Evolutionary conservation across 352 stramenopile genomes (phyloP).

Genomic region (Globisporangium lucens): DNA sequence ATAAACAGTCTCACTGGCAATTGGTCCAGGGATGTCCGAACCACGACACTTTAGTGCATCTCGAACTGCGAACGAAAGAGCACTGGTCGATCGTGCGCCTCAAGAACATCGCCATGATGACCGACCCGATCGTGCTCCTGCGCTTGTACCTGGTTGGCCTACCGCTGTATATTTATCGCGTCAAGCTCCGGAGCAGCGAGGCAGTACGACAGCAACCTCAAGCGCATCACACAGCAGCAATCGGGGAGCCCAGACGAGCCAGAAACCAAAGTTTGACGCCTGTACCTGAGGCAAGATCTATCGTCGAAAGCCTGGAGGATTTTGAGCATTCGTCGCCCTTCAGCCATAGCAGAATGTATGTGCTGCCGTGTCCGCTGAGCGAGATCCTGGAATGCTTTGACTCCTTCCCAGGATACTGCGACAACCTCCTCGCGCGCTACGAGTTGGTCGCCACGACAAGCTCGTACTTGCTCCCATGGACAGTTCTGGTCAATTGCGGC

Average conservation of each 20-base stretch:
- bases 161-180: conserved; percentile 23
- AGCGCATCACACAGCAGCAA: background rate
- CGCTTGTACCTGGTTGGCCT: conserved; percentile 18
- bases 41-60: conserved; percentile 18
- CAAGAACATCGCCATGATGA: conserved; percentile 31
- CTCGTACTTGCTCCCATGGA: conserved; percentile 15
- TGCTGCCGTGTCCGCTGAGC: conserved; percentile 11
- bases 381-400: conserved; percentile 8
- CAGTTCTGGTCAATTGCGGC: conserved; percentile 13
- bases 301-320: background rate
- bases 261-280: background rate
- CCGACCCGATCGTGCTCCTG: conserved; percentile 25
- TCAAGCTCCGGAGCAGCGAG: conserved; percentile 3
- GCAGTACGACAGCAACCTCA: background rate
- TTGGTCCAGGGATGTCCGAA: conserved; percentile 14
- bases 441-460: conserved; percentile 9
- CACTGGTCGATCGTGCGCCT: conserved; percentile 29
- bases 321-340: too few species aligned
- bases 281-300: background rate
- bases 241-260: background rate
- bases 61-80: conserved; percentile 20
- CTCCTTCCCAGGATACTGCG: background rate
- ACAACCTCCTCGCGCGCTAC: conserved; percentile 10
- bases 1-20: background rate
- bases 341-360: background rate